Evolutionary conservation across 2,329 filamentous ascomycete species (phyloP).

Genomic region (Aspergillus sp.): DNA sequence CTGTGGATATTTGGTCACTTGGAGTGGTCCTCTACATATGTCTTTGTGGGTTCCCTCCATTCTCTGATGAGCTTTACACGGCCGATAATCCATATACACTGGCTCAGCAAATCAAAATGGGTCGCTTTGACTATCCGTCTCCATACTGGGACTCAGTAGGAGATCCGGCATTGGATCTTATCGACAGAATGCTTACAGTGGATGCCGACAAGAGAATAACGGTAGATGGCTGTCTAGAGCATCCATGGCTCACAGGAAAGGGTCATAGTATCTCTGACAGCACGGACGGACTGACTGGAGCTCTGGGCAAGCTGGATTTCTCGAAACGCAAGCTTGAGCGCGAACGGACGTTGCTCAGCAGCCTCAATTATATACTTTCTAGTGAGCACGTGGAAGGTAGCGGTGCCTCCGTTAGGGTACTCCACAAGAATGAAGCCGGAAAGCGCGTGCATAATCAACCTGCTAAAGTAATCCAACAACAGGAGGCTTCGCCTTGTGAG

Average conservation of each 20-base stretch:
- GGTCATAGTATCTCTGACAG: slow-evolving; percentile 67
- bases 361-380: slow-evolving; percentile 70
- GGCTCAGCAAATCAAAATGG: slow-evolving; percentile 83
- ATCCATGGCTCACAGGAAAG: slow-evolving; percentile 77
- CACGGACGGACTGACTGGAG: slow-evolving; percentile 87
- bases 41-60: slow-evolving; percentile 92
- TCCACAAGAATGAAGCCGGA: slow-evolving; percentile 61
- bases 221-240: slow-evolving; percentile 82
- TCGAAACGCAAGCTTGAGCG: slow-evolving; percentile 72
- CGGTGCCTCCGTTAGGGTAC: slow-evolving; percentile 65
- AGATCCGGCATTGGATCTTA: slow-evolving; percentile 84
- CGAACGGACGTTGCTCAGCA: slow-evolving; percentile 79
- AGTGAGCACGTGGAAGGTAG: slow-evolving; percentile 53
- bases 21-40: slow-evolving; percentile 98
- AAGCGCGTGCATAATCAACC: slow-evolving; percentile 42
- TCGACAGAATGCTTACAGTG: slow-evolving; percentile 90
- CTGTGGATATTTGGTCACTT: slow-evolving; percentile 93
- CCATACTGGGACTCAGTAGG: slow-evolving; percentile 92
- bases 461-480: slow-evolving; percentile 23
- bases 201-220: slow-evolving; percentile 78
- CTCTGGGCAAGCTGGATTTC: slow-evolving; percentile 76
- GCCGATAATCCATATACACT: slow-evolving; percentile 79
- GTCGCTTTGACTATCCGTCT: slow-evolving; percentile 88
- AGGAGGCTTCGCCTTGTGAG: slow-evolving; percentile 63
- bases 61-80: slow-evolving; percentile 86